These are phyloP conservation scores for Podospora pseudocomata DNA, from an alignment of 495 filamentous ascomycete genomes.

Conservation along the genomic window DNA sequence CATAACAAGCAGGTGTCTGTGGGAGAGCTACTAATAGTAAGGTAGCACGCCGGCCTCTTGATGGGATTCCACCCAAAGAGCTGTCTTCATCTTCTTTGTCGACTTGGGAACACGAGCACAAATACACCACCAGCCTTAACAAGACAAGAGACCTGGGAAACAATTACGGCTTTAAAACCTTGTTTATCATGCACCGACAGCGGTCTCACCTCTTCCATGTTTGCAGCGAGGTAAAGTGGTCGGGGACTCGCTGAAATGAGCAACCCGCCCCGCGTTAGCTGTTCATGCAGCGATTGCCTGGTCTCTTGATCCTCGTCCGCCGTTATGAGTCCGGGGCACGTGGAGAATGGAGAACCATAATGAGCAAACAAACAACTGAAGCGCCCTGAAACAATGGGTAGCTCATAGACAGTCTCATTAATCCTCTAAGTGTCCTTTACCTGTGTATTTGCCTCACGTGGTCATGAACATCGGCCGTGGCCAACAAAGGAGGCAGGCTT, in stretches of 20 bases:
- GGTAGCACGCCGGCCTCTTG: too few relatives aligned
- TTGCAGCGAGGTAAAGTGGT: slow-evolving; percentile 12
- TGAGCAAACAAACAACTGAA: neutral
- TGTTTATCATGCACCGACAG: slow-evolving; percentile 10
- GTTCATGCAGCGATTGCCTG: slow-evolving; percentile 21
- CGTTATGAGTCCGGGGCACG: slow-evolving; percentile 11
- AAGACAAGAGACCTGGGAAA: neutral
- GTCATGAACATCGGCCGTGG: neutral
- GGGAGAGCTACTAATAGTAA: too few relatives aligned
- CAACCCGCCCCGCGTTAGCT: slow-evolving; percentile 8
- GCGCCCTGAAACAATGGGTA: neutral
- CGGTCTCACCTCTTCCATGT: neutral
- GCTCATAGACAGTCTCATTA: too few relatives aligned
- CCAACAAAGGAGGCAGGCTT: neutral
- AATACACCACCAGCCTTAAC: neutral
- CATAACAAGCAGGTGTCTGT: neutral
- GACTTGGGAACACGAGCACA: neutral
- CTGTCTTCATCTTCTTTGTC: neutral
- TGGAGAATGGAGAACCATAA: slow-evolving; percentile 11
- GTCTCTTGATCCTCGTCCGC: slow-evolving; percentile 4
- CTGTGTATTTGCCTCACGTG: neutral
- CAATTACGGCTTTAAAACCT: slow-evolving; percentile 5
- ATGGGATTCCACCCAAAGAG: neutral
- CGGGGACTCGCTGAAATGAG: slow-evolving; percentile 25
- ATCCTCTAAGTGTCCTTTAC: neutral